Base-by-base conservation (phyloP, 1,139 yeast species). In the Yamadazyma taylorii region DNA sequence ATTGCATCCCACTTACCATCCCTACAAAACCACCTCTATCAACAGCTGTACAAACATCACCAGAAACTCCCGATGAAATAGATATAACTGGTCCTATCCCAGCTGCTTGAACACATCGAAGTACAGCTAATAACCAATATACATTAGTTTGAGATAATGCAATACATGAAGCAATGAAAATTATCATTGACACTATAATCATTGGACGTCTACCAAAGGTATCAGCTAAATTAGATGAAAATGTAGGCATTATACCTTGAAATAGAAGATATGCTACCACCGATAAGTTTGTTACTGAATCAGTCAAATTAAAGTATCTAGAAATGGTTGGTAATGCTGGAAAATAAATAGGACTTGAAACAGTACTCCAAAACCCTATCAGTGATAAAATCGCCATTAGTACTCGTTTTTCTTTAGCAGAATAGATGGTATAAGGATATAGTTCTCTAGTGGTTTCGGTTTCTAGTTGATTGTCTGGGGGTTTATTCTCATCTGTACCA, bases 1-100 rank as follows among this genome's bases (percentile, higher is more conserved):
- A 46, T 32, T 63, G 66, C 41, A 61, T 50, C 1, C 73, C 74
- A 9, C 58, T 43, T 1, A 64, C 65, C 5, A 59, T 41, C 0
- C 73, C 73, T 17, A 68, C 69, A 52, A 66, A 67, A 1, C 69
- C 61, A 2, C 73, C 74, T 35, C 73, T 52, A 34, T 61, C 60
- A 3, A 58, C 58, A 3, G 57, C 49, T 0, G 67, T 60, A 37
- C 71, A 63, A 2, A 68, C 62, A 47, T 67, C 72, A 2, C 72
- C 73, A n/a, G 69, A 58, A 8, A 66, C 60, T 0, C 74, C 74
- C 0, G 68, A 55, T 24, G 62, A 53, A 3, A 69, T 63, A 6
- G 74, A 63, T 21, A 67, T 61, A 3, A 62, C 66, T 0, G 74
- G 72, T 1, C 69, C 72, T 15, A 69, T 66, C 1, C 66, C 66